Evolutionary conservation across 1,284 basidiomycete species (phyloP).

Genomic region (Malassezia arunalokei): DNA sequence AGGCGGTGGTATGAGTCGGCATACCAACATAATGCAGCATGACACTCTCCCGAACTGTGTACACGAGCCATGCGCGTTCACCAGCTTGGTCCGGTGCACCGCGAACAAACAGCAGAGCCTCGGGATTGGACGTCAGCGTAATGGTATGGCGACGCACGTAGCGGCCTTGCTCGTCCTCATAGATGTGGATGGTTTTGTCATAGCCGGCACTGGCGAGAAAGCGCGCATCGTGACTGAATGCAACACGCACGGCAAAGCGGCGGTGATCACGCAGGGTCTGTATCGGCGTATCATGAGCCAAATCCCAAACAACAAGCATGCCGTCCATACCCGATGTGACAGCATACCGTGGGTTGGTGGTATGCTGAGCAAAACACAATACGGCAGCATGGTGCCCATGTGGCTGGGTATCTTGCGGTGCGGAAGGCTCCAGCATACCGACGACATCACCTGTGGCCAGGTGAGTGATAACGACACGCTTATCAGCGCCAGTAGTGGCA

Average conservation of each 20-base stretch:
- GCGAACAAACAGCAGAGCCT: conserved; percentile 31
- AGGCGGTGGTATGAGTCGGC: conserved; percentile 19
- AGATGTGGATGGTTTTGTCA: conserved; percentile 32
- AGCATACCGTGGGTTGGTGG: conserved; percentile 21
- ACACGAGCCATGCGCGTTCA: conserved; percentile 27
- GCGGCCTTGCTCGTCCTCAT: conserved; percentile 17
- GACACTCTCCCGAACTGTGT: conserved; percentile 25
- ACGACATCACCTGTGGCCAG: conserved; percentile 25
- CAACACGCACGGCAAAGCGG: conserved; percentile 34
- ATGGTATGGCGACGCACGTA: not conserved
- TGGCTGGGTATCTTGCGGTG: not conserved
- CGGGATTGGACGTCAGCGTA: conserved; percentile 22
- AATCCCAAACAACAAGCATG: conserved; percentile 34
- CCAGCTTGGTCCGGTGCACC: conserved; percentile 18
- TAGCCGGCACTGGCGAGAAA: conserved; percentile 36
- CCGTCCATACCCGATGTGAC: conserved; percentile 37
- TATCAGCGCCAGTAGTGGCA: conserved; percentile 31
- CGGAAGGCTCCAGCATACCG: conserved; percentile 21
- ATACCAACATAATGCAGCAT: conserved; percentile 33
- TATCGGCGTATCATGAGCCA: conserved; percentile 17
- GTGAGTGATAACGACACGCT: conserved; percentile 28
- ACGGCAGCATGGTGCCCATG: conserved; percentile 32
- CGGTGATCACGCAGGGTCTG: conserved; percentile 29
- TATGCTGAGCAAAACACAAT: conserved; percentile 26
- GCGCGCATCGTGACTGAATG: conserved; percentile 21